Evolutionary conservation across 257 asterid species (phyloP).

Genomic region (Primulina huaijiensis): DNA sequence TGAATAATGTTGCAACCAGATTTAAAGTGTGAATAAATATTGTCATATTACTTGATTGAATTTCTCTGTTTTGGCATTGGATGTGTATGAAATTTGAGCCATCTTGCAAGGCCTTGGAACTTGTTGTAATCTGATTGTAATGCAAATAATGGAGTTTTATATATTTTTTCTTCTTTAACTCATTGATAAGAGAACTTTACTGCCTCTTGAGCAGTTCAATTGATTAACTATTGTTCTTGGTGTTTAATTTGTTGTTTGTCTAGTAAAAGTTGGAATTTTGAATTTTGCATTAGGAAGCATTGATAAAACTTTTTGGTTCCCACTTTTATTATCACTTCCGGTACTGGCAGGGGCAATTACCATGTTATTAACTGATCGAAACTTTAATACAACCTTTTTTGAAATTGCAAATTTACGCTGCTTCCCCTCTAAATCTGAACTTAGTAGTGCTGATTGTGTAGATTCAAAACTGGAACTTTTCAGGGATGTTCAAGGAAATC

Average conservation of each 20-base stretch:
- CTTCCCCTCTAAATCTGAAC: conserved; percentile 1
- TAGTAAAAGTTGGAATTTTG: neutral
- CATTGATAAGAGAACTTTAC: conserved; percentile 1
- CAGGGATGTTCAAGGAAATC: conserved; percentile 66
- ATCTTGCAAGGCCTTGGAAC: neutral
- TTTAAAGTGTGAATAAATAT: too few species aligned
- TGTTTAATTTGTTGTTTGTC: neutral
- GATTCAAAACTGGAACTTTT: conserved; percentile 23
- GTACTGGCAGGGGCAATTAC: too few species aligned
- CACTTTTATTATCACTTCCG: too few species aligned
- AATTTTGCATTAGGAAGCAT: neutral
- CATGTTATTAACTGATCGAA: too few species aligned
- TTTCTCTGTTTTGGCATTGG: too few species aligned
- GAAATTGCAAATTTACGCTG: neutral
- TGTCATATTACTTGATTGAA: too few species aligned
- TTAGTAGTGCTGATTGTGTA: conserved; percentile 2
- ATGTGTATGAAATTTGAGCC: too few species aligned
- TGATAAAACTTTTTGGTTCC: conserved; percentile 3
- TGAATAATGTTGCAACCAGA: too few species aligned
- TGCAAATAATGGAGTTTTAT: neutral
- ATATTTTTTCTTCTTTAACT: neutral
- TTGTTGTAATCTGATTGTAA: conserved; percentile 14
- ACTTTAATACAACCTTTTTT: too few species aligned
- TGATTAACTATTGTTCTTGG: neutral
- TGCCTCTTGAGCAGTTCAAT: neutral